Evolutionary conservation across 495 filamentous ascomycete genomes (phyloP), one percentile per base, ranked within the genome.

Genomic region (Thermothielavioides terrestris): DNA sequence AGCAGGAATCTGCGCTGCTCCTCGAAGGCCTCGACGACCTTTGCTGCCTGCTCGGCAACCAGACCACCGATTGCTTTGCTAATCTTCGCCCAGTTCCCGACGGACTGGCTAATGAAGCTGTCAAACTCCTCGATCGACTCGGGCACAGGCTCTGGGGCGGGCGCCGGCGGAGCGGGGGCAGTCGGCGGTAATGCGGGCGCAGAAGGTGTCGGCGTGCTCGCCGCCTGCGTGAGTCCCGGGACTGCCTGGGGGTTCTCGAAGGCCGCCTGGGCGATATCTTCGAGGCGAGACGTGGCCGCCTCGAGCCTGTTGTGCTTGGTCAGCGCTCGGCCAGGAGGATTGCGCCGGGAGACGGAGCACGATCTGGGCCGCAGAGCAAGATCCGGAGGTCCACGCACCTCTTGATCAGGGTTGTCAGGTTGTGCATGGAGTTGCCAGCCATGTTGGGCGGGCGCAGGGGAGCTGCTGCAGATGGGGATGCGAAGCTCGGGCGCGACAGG

Each of bases 361-460:
- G 15, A 27, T 7, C 9, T 14, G 25, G 39, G 23, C 32, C 17
- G 31, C 27, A 18, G 44, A 23, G 4, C 22, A 42, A 18, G 10
- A 17, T 8, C 2, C 20, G 20, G 2, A 3, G 26, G 23, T 22
- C 23, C 15, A 49, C 79, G 59, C 78, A 97, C 92, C 92, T 81
- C 79, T 98, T 98, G 76, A 98, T 95, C 57, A 98, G 78, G 46
- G 92, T 97, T 36, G 88, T 92, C 52, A 98, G 71, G 65, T 96
- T 96, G 75, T 97, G 83, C 86, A 97, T 95, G 8, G 41, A 30
- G 60, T 88, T 84, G 47, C 74, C 66, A 42, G 77, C 69, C 68
- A 80, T 77, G 49, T 45, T 68, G 69, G 53, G 60, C 55, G 18
- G 25, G 12, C 31, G 49, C 18, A 6, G 47, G 46, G 3, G 18